Conservation (phyloP, 2,329 filamentous ascomycete genomes). For the Gliomastix tumulicola region DNA sequence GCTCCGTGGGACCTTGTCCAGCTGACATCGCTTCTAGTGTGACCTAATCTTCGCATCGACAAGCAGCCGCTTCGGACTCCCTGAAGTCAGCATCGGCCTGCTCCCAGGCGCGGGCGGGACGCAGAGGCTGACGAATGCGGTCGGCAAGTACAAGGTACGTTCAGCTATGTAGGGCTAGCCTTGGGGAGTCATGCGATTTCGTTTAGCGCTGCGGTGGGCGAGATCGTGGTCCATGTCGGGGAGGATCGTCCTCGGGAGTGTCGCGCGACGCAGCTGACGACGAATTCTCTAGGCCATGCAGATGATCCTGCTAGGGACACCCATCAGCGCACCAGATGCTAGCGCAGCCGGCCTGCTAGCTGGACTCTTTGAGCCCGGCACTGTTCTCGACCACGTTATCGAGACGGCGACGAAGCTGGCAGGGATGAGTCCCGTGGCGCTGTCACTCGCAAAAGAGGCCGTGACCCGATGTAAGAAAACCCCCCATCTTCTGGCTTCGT, state of each 20-base stretch:
- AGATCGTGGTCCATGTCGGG: neutral
- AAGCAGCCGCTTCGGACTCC: slow-evolving; percentile 26
- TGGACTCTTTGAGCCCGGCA: slow-evolving; percentile 16
- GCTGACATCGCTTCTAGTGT: slow-evolving; percentile 16
- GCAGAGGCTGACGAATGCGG: slow-evolving; percentile 28
- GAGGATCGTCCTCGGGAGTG: neutral
- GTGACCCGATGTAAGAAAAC: slow-evolving; percentile 18
- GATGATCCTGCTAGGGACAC: slow-evolving; percentile 16
- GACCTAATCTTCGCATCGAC: slow-evolving; percentile 29
- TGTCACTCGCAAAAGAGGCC: slow-evolving; percentile 18
- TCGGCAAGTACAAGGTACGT: slow-evolving; percentile 31
- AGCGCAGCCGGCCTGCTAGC: slow-evolving; percentile 15
- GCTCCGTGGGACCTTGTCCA: neutral
- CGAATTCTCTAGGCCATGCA: slow-evolving; percentile 16
- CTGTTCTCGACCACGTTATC: slow-evolving; percentile 15
- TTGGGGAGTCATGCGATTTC: neutral
- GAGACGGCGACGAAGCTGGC: slow-evolving; percentile 14
- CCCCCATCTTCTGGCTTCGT: neutral
- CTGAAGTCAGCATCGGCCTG: slow-evolving; percentile 30
- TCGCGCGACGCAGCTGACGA: neutral
- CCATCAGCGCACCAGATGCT: slow-evolving; percentile 17
- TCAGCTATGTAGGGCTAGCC: neutral
- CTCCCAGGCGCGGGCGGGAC: slow-evolving; percentile 33
- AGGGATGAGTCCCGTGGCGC: slow-evolving; percentile 13
- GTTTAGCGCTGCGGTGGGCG: too few species aligned